Conservation (phyloP, 257 asterid species). For the Verbena officinalis region DNA sequence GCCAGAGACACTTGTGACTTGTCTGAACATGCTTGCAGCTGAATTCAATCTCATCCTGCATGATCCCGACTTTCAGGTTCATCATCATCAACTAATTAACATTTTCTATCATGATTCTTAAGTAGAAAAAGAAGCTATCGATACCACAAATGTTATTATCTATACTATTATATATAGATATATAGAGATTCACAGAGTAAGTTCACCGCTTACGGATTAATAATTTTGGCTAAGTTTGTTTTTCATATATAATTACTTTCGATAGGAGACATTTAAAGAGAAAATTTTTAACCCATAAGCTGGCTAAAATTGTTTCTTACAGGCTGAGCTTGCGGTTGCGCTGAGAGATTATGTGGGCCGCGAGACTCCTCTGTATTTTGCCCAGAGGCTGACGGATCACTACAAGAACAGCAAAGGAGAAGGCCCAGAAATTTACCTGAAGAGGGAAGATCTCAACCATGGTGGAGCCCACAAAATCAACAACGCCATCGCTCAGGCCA, state of each 20-base stretch:
- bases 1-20: slow-evolving; percentile 61
- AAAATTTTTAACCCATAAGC: too few species aligned
- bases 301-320: too few species aligned
- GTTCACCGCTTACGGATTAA: too few species aligned
- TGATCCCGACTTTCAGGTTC: slow-evolving; percentile 65
- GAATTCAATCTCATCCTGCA: slow-evolving; percentile 47
- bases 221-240: too few species aligned
- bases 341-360: slow-evolving; percentile 75
- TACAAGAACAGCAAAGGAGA: slow-evolving; percentile 51
- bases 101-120: too few species aligned
- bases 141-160: too few species aligned
- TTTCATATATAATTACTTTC: too few species aligned
- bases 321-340: slow-evolving; percentile 54
- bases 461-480: slow-evolving; percentile 86
- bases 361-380: slow-evolving; percentile 76
- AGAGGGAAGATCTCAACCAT: slow-evolving; percentile 79
- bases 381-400: slow-evolving; percentile 63
- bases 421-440: slow-evolving; percentile 73
- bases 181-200: too few species aligned
- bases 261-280: too few species aligned
- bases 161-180: too few species aligned
- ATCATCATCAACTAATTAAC: too few species aligned
- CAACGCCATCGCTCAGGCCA: slow-evolving; percentile 86
- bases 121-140: too few species aligned
- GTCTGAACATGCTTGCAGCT: slow-evolving; percentile 52